phyloP scores from a whole-genome alignment of 441 rosid genomes.

The Aleurites moluccanus region DNA sequence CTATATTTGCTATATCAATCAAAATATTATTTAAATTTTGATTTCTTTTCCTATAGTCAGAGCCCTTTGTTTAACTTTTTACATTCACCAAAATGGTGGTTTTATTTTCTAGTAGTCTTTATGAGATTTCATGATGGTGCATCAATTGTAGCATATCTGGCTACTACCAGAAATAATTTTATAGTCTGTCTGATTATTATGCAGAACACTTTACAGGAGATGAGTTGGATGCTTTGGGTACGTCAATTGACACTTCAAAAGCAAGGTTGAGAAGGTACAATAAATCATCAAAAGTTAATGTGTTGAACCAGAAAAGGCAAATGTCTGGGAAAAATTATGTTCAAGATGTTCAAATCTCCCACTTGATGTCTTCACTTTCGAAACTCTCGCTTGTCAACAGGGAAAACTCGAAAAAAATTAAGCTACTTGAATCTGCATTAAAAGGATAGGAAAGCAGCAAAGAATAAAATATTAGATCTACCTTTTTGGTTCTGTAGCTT shows the following conservation, averaged over 20 bases:
- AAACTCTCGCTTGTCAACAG: conserved; percentile 76
- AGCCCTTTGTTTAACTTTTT: neutral
- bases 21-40: neutral
- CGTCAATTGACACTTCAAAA: conserved; percentile 63
- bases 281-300: conserved; percentile 40
- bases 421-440: conserved; percentile 67
- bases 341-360: conserved; percentile 64
- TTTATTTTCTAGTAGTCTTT: neutral
- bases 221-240: conserved; percentile 72
- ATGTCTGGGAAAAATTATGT: conserved; percentile 33
- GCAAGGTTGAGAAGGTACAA: conserved; percentile 60
- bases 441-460: conserved; percentile 46
- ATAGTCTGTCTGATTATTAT: conserved; percentile 18
- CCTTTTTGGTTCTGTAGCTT: conserved; percentile 2
- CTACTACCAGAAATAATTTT: neutral
- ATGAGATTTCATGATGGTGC: neutral
- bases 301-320: conserved; percentile 35
- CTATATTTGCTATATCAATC: neutral
- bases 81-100: neutral
- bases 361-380: conserved; percentile 63
- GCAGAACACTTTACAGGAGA: conserved; percentile 71
- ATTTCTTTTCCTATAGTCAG: neutral
- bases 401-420: conserved; percentile 67
- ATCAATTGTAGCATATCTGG: neutral
- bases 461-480: conserved; percentile 6